A percentile compares a stretch with the other conserved stretches of the same genome.
Conservation (phyloP, 192 early-diverging fungal species). For the Gigaspora rosea region DNA sequence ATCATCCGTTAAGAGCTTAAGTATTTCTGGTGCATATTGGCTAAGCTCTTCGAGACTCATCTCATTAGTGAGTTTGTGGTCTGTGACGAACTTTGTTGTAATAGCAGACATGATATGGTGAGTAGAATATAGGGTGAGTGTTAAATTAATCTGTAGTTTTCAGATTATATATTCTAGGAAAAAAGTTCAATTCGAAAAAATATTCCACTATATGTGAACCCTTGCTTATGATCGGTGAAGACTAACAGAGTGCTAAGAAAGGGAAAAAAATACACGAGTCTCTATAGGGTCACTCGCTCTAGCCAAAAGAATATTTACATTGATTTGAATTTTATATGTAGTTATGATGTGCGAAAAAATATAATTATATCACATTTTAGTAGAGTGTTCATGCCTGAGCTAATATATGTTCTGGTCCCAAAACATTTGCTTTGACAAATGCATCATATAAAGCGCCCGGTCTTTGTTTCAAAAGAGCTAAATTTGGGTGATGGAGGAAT, state of each 20-base stretch:
- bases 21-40: neutral
- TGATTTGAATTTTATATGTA: neutral
- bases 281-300: neutral
- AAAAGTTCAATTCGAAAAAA: conserved; percentile 20
- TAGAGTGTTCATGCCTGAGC: neutral
- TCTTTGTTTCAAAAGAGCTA: neutral
- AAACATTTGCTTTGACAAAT: neutral
- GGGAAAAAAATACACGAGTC: neutral
- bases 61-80: neutral
- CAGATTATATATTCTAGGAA: conserved; percentile 5
- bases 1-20: no score
- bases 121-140: neutral
- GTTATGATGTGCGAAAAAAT: neutral
- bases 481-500: conserved; percentile 11
- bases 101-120: conserved; percentile 11
- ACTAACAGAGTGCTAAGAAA: neutral
- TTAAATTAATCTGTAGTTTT: conserved; percentile 9
- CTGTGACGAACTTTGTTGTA: conserved; percentile 3
- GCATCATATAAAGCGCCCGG: neutral
- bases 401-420: conserved; percentile 4
- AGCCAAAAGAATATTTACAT: neutral
- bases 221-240: no score
- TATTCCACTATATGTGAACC: no score
- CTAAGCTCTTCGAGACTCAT: conserved; percentile 2
- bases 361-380: neutral